Evolutionary conservation across 768 basidiomycete species (phyloP).

Genomic region (Sporobolomyces phaffii): DNA sequence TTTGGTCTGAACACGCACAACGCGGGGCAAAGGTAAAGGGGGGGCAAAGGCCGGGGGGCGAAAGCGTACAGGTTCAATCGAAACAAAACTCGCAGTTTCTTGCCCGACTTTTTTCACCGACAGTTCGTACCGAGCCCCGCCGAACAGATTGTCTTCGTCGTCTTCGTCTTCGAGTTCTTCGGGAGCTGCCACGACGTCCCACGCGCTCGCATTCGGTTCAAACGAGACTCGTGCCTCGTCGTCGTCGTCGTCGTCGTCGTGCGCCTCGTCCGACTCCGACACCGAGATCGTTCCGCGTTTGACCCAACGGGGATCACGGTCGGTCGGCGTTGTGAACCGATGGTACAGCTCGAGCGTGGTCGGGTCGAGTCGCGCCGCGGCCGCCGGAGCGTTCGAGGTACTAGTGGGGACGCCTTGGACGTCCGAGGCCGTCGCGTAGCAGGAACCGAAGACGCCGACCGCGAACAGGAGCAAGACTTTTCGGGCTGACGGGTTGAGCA

Average conservation of each 20-base stretch:
- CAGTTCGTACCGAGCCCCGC: background rate
- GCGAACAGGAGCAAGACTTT: too few species aligned
- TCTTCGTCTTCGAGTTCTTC: background rate
- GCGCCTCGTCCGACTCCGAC: too few species aligned
- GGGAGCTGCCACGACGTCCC: background rate
- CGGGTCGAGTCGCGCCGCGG: background rate
- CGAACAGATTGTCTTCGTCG: background rate
- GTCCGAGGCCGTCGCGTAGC: too few species aligned
- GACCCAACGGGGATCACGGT: too few species aligned
- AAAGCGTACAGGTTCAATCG: conserved; percentile 14
- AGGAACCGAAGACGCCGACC: too few species aligned
- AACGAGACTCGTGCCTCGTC: background rate
- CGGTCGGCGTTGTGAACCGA: too few species aligned
- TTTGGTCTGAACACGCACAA: too few species aligned
- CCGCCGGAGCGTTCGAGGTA: background rate
- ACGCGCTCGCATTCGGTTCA: background rate
- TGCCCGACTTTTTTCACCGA: background rate
- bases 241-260: too few species aligned
- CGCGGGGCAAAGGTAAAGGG: too few species aligned
- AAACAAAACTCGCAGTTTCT: background rate
- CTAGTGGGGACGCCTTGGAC: background rate
- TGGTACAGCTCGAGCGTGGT: background rate
- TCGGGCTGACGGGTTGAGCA: too few species aligned
- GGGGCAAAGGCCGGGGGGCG: too few species aligned
- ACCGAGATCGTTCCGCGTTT: too few species aligned